Evolutionary conservation across 1,139 yeast species (phyloP), one percentile per base, ranked within the genome.

Genomic region (Wickerhamomyces sp.): DNA sequence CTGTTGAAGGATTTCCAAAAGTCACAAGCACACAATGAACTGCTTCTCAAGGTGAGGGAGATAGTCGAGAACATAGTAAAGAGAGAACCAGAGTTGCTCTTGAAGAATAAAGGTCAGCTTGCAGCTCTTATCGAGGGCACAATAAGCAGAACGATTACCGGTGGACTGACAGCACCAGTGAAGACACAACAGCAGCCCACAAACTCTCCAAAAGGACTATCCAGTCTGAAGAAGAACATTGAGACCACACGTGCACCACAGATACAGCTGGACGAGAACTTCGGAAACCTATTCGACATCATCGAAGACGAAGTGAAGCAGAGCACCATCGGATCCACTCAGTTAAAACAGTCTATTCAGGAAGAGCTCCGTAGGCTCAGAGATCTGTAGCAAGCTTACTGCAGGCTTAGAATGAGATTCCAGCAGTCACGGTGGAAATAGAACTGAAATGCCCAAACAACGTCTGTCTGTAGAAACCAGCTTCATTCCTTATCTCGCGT

Each of bases 91-190:
- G 47, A 45, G 16, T 20, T 51, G 16, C 33, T 47, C 11, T 31
- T 47, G 17, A 39, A 32, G 28, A 47, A 49, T 32, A 42, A 39
- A 21, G 52, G 51, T 1, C 49, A 45, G 13, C 36, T 46, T 5
- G 45, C 49, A 7, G 53, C 47, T 3, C 21, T 47, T 26, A 38
- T 51, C 2, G 47, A 39, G 16, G 54, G 54, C 14, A 41, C 41
- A 11, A 39, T 42, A 4, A 35, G 40, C 28, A 28, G 41, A 8
- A 34, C 35, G 28, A 30, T 19, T 19, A 13, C 23, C 13, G 14
- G 12, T 23, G 13, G 18, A 9, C 28, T 10, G 6, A 14, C 3
- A 9, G n/a, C n/a, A n/a, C n/a, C n/a, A n/a, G n/a, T n/a, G n/a
- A n/a, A n/a, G n/a, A n/a, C n/a, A n/a, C n/a, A n/a, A n/a, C n/a